Percentiles rank a stretch among this genome's conserved stretches.
These are phyloP conservation scores for Acer campestre DNA, from an alignment of 345 rosid genomes.

Conservation along the genomic window DNA sequence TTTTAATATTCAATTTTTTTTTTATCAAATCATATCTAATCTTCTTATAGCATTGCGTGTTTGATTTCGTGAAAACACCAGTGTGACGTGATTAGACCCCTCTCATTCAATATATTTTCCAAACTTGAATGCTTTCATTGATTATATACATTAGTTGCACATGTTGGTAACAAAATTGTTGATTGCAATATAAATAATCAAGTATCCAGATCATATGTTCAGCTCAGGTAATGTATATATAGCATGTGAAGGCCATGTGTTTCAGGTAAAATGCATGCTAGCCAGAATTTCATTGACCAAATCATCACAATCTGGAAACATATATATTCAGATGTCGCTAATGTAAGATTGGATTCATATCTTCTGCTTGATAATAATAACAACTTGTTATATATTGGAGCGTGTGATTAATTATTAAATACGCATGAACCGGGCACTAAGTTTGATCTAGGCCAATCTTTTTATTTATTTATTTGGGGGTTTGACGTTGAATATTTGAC, in stretches of 20 bases:
- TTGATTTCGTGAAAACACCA: too few relatives aligned
- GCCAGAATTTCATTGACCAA: background rate
- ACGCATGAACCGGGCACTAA: slow-evolving; percentile 14
- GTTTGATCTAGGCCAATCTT: background rate
- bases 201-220: too few relatives aligned
- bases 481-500: background rate
- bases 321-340: background rate
- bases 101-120: too few relatives aligned
- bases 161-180: too few relatives aligned
- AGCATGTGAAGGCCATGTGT: background rate
- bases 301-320: background rate
- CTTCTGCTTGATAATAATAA: background rate
- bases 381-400: background rate
- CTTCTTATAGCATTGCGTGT: too few relatives aligned
- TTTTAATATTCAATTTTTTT: too few relatives aligned
- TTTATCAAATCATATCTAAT: too few relatives aligned
- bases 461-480: background rate
- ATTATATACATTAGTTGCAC: too few relatives aligned
- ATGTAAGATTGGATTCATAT: background rate
- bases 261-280: background rate
- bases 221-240: background rate
- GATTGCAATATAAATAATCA: too few relatives aligned
- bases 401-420: background rate
- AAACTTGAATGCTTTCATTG: too few relatives aligned
- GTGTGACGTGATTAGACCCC: too few relatives aligned